These are phyloP conservation scores for Cystobasidiaceae sp. DNA, from an alignment of 1,284 basidiomycete genomes.

Conservation along the genomic window DNA sequence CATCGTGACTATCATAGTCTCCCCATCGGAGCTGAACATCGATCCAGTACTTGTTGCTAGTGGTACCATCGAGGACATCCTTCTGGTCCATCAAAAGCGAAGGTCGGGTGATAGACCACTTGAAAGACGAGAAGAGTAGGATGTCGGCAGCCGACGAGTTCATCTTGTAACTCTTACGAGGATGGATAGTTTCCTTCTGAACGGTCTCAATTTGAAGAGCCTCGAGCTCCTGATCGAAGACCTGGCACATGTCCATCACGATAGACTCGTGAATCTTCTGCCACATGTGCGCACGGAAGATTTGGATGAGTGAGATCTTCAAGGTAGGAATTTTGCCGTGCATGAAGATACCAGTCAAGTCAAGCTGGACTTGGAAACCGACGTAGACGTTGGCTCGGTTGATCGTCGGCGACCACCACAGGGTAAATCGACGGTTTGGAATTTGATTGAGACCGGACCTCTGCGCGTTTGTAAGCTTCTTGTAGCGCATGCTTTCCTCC, in stretches of 20 bases:
- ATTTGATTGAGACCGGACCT: slow-evolving; percentile 96
- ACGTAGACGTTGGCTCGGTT: slow-evolving; percentile 99
- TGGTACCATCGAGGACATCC: slow-evolving; percentile 93
- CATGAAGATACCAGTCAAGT: slow-evolving; percentile 80
- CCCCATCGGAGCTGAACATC: slow-evolving; percentile 97
- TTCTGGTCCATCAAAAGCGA: slow-evolving; percentile 94
- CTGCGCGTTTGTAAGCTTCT: slow-evolving; percentile 79
- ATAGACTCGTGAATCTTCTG: slow-evolving; percentile 79
- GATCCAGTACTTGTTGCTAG: slow-evolving; percentile 98
- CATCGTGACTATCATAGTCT: slow-evolving; percentile 98
- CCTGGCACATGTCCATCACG: slow-evolving; percentile 97
- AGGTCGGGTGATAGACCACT: slow-evolving; percentile 96
- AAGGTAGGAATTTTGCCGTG: slow-evolving; percentile 97
- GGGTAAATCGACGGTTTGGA: slow-evolving; percentile 98
- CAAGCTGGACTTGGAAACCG: slow-evolving; percentile 98
- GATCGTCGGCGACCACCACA: slow-evolving; percentile 95
- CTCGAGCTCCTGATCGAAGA: slow-evolving; percentile 98
- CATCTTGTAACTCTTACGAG: slow-evolving; percentile 94
- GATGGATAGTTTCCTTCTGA: slow-evolving; percentile 97
- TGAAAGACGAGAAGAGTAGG: slow-evolving; percentile 79
- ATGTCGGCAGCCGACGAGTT: slow-evolving; percentile 79
- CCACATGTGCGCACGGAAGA: slow-evolving; percentile 99
- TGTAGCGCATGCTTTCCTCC: slow-evolving; percentile 80
- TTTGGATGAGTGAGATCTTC: slow-evolving; percentile 97
- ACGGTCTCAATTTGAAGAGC: slow-evolving; percentile 98